Percentiles rank a stretch among this genome's conserved stretches.
Evolutionary conservation across 495 filamentous ascomycete species (phyloP).

Genomic region (Aspergillus wentii): DNA sequence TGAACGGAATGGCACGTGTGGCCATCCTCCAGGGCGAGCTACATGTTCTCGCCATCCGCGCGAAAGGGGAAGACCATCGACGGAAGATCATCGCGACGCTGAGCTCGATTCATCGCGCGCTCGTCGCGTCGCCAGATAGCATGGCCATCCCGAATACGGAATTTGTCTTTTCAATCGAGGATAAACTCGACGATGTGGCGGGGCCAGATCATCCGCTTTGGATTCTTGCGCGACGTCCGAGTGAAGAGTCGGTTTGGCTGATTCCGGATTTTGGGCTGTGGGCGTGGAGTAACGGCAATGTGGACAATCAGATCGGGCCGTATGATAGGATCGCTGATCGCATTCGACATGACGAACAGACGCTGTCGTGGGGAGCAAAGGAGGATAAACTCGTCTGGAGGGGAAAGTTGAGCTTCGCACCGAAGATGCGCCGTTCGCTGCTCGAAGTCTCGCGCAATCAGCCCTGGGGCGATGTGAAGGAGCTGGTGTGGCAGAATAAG

Average conservation of each 20-base stretch:
- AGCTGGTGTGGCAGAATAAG: constrained; percentile 27
- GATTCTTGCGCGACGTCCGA: constrained; percentile 24
- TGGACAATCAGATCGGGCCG: constrained; percentile 46
- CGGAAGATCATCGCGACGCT: constrained; percentile 21
- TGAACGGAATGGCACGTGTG: constrained; percentile 5
- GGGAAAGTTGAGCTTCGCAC: constrained; percentile 31
- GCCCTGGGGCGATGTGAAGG: constrained; percentile 37
- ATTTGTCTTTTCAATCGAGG: constrained; percentile 43
- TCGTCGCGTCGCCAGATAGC: constrained; percentile 19
- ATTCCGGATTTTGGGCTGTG: constrained; percentile 70
- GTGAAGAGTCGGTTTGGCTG: constrained; percentile 41
- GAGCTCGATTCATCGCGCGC: constrained; percentile 16
- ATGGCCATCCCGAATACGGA: constrained; percentile 50
- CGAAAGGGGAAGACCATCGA: constrained; percentile 18
- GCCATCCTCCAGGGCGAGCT: constrained; percentile 11
- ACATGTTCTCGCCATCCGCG: constrained; percentile 15
- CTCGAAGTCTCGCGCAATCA: constrained; percentile 27
- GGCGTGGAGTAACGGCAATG: constrained; percentile 48
- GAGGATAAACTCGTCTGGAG: constrained; percentile 55
- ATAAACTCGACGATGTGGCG: constrained; percentile 19
- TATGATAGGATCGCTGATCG: constrained; percentile 40
- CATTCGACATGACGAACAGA: constrained; percentile 1
- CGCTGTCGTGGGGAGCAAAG: constrained; percentile 32
- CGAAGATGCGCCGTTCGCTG: constrained; percentile 27
- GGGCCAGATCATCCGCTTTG: constrained; percentile 39